A percentile compares a stretch with the other conserved stretches of the same genome.
phyloP scores from a whole-genome alignment of 345 rosid genomes.

The Microcos paniculata region DNA sequence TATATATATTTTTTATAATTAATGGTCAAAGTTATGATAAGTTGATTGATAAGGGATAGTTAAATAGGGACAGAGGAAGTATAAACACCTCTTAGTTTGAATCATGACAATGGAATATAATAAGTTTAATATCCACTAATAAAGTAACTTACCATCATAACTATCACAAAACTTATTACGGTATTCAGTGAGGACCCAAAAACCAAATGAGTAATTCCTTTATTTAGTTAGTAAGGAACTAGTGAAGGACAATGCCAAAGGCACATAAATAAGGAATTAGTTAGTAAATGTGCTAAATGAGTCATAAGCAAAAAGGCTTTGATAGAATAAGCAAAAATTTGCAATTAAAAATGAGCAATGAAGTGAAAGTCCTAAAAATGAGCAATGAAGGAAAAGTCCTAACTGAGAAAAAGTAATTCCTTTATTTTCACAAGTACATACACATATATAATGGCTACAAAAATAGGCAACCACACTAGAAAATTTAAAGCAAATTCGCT shows the following conservation, averaged over 20 bases:
- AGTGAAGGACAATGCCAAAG: too few species aligned
- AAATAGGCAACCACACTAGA: not conserved
- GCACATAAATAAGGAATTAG: too few species aligned
- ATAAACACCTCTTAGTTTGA: slow-evolving; percentile 1
- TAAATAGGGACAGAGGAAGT: too few species aligned
- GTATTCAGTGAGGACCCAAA: not conserved
- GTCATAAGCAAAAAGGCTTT: not conserved
- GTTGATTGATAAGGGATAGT: too few species aligned
- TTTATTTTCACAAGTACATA: too few species aligned
- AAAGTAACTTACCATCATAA: slow-evolving; percentile 32
- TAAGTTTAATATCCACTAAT: slow-evolving; percentile 28
- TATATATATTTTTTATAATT: too few species aligned
- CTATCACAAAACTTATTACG: slow-evolving; percentile 5
- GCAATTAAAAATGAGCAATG: not conserved
- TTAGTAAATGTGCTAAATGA: slow-evolving; percentile 3
- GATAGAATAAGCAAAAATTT: not conserved
- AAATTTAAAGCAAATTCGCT: not conserved
- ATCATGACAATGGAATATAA: slow-evolving; percentile 25
- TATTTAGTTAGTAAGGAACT: too few species aligned
- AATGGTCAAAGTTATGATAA: too few species aligned
- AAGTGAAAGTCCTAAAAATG: not conserved
- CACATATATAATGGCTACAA: not conserved
- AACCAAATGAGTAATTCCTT: too few species aligned
- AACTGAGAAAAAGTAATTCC: too few species aligned
- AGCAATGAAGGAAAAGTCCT: too few species aligned